Evolutionary conservation across 2,329 filamentous ascomycete genomes (phyloP), one percentile per base, ranked within the genome.

Genomic region (Colletotrichum falcatum): DNA sequence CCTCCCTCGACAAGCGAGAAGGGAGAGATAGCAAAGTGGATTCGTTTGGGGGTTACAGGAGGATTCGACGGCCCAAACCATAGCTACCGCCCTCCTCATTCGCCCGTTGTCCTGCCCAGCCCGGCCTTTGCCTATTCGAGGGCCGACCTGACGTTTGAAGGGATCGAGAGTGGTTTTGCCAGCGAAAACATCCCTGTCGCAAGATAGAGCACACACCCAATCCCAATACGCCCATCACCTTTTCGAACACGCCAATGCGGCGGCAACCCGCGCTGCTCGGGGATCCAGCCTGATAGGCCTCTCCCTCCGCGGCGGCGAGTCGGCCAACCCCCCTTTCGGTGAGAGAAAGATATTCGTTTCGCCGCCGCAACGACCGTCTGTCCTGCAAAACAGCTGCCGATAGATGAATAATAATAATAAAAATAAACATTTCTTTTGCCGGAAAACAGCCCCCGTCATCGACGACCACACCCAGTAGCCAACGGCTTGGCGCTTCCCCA

Each of bases 251-350:
- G 68, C 68, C 68, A 72, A 72, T 64, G 71, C 63, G 35, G 71
- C 63, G 35, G 64, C 46, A 44, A 56, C 26, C 54, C 33, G 35
- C n/a, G 53, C 30, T 55, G 53, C 33, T 51, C 58, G 42, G 55
- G 56, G 54, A 26, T 49, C 51, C 53, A 62, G 66, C 67, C 66
- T 67, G 68, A 72, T 72, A 72, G 71, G 71, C 71, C 54, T 71
- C 60, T 56, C 54, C 55, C 37, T 61, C 35, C 54, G 46, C 20
- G 48, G 46, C 20, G 48, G 28, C 60, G 66, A 68, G 46, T 68
- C 46, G 39, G 48, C 54, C 69, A 65, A 61, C 69, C 65, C 42
- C 66, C 66, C 61, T 65, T 61, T 61, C 49, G 60, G 39, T 51
- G 42, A 56, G 42, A 56, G 35, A 56, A 56, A 39, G 65, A 37